These are phyloP conservation scores for Neopestalotiopsis sp. DNA, from an alignment of 2,329 filamentous ascomycete species.

Conservation along the genomic window DNA sequence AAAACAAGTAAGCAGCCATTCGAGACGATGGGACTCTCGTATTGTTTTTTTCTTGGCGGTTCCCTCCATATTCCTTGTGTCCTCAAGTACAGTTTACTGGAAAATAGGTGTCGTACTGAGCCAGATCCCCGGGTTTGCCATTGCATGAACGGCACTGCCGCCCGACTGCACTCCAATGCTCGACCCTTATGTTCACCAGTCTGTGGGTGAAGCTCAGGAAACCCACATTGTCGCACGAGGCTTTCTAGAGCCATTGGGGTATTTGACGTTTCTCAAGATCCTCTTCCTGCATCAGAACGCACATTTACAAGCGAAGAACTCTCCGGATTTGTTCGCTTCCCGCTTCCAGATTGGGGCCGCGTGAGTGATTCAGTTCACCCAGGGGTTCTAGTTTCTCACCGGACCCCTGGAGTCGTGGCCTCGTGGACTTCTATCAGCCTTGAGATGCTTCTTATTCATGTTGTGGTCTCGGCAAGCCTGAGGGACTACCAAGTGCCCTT, in stretches of 20 bases:
- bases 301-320: slow-evolving; percentile 2
- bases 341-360: slow-evolving; percentile 17
- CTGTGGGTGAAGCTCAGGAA: not conserved
- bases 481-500: not conserved
- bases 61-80: not conserved
- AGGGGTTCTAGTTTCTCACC: not conserved
- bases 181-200: not conserved
- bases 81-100: not conserved
- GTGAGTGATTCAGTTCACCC: not conserved
- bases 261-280: slow-evolving; percentile 6
- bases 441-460: not conserved
- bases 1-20: not conserved
- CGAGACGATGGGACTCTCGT: not conserved
- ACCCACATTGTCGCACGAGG: not conserved
- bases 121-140: slow-evolving; percentile 10
- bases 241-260: not conserved
- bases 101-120: not conserved
- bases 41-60: not conserved
- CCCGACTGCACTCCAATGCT: not conserved
- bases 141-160: too few species aligned
- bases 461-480: not conserved
- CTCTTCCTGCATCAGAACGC: slow-evolving; percentile 7
- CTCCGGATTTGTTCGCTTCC: slow-evolving; percentile 22
- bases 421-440: not conserved
- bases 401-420: not conserved